phyloP scores from a whole-genome alignment of 495 filamentous ascomycete genomes.

The Talaromyces stipitatus region DNA sequence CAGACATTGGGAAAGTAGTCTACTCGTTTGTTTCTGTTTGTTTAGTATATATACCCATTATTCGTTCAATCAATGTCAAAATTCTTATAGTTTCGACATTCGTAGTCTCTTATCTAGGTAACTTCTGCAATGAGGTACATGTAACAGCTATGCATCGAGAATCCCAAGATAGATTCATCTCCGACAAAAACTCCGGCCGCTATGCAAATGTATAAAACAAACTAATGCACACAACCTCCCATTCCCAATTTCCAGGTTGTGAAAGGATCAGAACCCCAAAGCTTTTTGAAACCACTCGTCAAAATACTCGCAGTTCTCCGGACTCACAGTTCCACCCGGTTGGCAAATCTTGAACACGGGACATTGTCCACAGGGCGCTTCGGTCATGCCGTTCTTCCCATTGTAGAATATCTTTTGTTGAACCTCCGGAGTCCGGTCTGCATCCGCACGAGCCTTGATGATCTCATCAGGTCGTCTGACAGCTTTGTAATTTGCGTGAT shows the following conservation, averaged over 20 bases:
- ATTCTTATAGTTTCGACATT: background rate
- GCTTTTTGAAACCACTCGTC: constrained; percentile 60
- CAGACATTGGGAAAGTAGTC: constrained; percentile 47
- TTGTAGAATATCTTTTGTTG: constrained; percentile 17
- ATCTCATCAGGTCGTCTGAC: constrained; percentile 27
- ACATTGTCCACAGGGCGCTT: constrained; percentile 84
- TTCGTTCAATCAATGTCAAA: background rate
- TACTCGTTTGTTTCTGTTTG: background rate
- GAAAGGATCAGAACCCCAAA: constrained; percentile 31
- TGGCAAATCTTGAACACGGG: constrained; percentile 91
- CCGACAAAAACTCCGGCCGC: constrained; percentile 30
- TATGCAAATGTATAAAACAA: constrained; percentile 19
- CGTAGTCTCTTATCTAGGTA: background rate
- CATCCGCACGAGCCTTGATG: constrained; percentile 30
- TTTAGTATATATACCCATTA: background rate
- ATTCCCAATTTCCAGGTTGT: background rate
- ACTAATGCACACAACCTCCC: background rate
- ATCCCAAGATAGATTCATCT: constrained; percentile 11
- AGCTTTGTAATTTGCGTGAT: constrained; percentile 45
- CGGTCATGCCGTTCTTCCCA: constrained; percentile 64
- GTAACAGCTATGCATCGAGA: background rate
- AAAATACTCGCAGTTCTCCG: constrained; percentile 87
- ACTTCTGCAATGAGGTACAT: constrained; percentile 3
- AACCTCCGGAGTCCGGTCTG: constrained; percentile 28
- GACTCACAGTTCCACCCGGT: constrained; percentile 79